These are phyloP conservation scores for Paramyrothecium roridum DNA, from an alignment of 2,329 filamentous ascomycete genomes.

Conservation along the genomic window DNA sequence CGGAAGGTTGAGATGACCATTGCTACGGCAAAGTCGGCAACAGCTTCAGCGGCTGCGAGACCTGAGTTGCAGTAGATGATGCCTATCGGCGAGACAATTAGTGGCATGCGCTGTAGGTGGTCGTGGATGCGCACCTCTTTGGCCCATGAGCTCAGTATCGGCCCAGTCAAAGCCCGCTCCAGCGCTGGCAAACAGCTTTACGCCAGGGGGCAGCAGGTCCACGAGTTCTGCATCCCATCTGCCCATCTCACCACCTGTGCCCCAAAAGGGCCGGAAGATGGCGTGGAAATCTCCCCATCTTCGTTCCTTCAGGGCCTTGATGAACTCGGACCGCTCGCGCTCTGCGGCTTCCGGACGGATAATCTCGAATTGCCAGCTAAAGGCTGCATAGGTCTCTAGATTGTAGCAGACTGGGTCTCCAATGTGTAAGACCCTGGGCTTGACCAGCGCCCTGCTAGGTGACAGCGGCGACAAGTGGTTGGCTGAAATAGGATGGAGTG, in stretches of 20 bases:
- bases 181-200: conserved; percentile 61
- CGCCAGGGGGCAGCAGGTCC: conserved; percentile 47
- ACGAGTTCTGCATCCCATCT: conserved; percentile 61
- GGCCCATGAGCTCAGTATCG: conserved; percentile 57
- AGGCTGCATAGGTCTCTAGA: conserved; percentile 39
- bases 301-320: conserved; percentile 43
- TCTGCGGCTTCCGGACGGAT: conserved; percentile 48
- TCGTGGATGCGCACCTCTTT: conserved; percentile 42
- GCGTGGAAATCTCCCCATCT: conserved; percentile 55
- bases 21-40: conserved; percentile 68
- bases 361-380: conserved; percentile 43
- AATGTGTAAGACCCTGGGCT: conserved; percentile 67
- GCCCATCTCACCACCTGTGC: conserved; percentile 64
- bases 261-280: conserved; percentile 59
- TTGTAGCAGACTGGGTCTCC: conserved; percentile 61
- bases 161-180: conserved; percentile 68
- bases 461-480: conserved; percentile 20
- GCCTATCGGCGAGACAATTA: conserved; percentile 28
- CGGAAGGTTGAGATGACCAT: conserved; percentile 69
- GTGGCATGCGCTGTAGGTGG: neutral
- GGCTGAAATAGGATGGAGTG: conserved; percentile 14
- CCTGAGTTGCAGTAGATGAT: conserved; percentile 73
- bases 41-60: conserved; percentile 66
- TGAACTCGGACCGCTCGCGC: conserved; percentile 47
- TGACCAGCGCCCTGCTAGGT: conserved; percentile 22